Evolutionary conservation across 139 green algal genomes (phyloP), one percentile per base, ranked within the genome.

Genomic region (Chlorella vulgaris): DNA sequence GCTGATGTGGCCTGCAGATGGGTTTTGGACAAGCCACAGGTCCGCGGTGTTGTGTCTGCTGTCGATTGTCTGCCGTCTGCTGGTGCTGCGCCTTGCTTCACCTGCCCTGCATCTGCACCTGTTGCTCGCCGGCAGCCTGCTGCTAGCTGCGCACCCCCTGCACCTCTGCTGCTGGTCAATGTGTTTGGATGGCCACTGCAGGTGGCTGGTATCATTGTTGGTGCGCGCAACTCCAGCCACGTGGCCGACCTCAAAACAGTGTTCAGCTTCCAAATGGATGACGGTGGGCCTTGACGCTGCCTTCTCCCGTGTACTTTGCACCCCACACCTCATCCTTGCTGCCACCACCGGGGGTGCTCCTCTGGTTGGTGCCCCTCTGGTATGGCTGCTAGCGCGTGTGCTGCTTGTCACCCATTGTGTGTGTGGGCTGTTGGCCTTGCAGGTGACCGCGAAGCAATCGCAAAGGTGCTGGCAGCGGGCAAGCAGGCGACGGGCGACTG

Each of bases 1-100:
- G 88, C 91, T 70, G 94, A 95, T 61, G 89, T 98, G 29, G 91
- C 94, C 0, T 81, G 86, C 55, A 76, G 85, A 51, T 97, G 94
- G 94, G 94, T 97, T 71, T 87, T 97, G 80, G 80, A 94, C 22
- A 80, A 74, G 63, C 88, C 89, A 1, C 68, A 67, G 28, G 91
- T 94, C 29, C 81, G 69, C 79, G 29, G 62, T 2, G 33, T 13
- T 31, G 55, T 5, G 22, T n/a, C 55, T 5, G 55, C 47, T 10
- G 47, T 55, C 13, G 47, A 55, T 24, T 10, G 15, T 15, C 47
- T 55, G 13, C 10, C 47, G 47, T 15, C 47, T 55, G 47, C 10
- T 10, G 47, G 10, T 15, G 10, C 47, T 15, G 13, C 10, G 47
- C 13, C 47, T 55, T 15, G 47, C 47, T 65, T 15, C 22, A 8